Evolutionary conservation across 768 basidiomycete species (phyloP).

Genomic region (Sarcomyxa edulis): DNA sequence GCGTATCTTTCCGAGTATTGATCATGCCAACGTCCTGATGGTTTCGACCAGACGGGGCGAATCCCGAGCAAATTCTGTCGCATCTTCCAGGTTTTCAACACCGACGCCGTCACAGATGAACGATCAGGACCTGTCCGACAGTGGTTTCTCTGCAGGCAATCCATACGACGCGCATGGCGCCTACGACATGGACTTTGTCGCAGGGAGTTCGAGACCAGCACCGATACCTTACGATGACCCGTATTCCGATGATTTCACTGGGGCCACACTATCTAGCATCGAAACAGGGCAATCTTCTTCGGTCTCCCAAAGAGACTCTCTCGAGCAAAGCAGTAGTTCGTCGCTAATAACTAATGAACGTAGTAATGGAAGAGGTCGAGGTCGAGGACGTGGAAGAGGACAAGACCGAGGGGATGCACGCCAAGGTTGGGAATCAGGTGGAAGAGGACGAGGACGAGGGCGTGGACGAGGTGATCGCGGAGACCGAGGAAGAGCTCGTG

Average conservation of each 20-base stretch:
- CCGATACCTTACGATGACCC: slow-evolving; percentile 81
- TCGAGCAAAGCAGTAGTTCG: background rate
- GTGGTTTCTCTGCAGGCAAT: slow-evolving; percentile 41
- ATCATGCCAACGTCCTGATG: slow-evolving; percentile 3
- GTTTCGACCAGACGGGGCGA: slow-evolving; percentile 44
- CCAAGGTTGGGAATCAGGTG: slow-evolving; percentile 13
- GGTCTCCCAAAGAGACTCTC: too few species aligned
- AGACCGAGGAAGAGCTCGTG: slow-evolving; percentile 17
- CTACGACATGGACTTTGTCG: slow-evolving; percentile 61
- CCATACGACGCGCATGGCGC: slow-evolving; percentile 64
- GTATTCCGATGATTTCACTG: slow-evolving; percentile 47
- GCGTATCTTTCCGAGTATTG: slow-evolving; percentile 15
- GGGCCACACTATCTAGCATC: slow-evolving; percentile 15
- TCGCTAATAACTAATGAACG: slow-evolving; percentile 2
- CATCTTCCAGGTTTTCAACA: slow-evolving; percentile 51
- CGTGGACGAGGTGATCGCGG: slow-evolving; percentile 22
- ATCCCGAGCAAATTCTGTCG: slow-evolving; percentile 42
- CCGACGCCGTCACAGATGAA: slow-evolving; percentile 48
- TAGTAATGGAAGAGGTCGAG: slow-evolving; percentile 3
- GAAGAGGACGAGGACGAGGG: slow-evolving; percentile 29
- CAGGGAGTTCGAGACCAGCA: slow-evolving; percentile 53
- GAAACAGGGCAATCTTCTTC: too few species aligned
- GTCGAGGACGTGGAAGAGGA: slow-evolving; percentile 27
- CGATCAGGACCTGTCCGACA: slow-evolving; percentile 49
- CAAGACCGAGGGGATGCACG: slow-evolving; percentile 17